A percentile compares a stretch with the other conserved stretches of the same genome.
These are phyloP conservation scores for Salix viminalis DNA, from an alignment of 345 rosid genomes.

Conservation along the genomic window DNA sequence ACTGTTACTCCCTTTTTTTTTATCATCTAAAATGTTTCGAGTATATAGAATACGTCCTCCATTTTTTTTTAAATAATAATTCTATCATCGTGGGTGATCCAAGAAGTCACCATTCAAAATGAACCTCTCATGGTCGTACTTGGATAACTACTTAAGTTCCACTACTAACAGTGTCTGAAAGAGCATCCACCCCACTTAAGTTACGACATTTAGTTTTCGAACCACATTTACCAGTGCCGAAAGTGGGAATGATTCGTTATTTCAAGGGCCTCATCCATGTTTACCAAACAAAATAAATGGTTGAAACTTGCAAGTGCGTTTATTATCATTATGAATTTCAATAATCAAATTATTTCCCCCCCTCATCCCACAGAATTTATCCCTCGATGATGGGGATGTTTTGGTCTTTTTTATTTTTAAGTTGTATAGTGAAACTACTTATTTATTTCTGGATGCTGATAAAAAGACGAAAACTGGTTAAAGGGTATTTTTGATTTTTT, in stretches of 20 bases:
- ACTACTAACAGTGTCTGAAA: background rate
- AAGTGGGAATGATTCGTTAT: constrained; percentile 4
- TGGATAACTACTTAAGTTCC: background rate
- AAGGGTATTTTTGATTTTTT: no score
- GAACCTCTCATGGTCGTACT: no score
- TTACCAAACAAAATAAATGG: background rate
- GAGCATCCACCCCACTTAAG: constrained; percentile 1
- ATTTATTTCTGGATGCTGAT: no score
- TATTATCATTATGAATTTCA: no score
- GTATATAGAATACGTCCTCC: background rate
- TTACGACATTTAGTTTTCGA: constrained; percentile 21
- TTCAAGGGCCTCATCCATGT: constrained; percentile 13
- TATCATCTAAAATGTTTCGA: background rate
- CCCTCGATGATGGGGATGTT: no score
- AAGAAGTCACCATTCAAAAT: no score
- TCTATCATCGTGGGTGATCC: no score
- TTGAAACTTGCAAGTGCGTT: background rate
- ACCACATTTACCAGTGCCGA: constrained; percentile 1
- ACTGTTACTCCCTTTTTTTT: background rate
- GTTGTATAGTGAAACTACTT: no score
- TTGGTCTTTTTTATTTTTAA: no score
- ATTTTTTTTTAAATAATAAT: background rate
- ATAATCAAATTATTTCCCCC: no score
- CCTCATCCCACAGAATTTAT: no score
- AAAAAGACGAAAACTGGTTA: no score